These are phyloP conservation scores for Lepidium didymum DNA, from an alignment of 345 rosid genomes.

Conservation along the genomic window DNA sequence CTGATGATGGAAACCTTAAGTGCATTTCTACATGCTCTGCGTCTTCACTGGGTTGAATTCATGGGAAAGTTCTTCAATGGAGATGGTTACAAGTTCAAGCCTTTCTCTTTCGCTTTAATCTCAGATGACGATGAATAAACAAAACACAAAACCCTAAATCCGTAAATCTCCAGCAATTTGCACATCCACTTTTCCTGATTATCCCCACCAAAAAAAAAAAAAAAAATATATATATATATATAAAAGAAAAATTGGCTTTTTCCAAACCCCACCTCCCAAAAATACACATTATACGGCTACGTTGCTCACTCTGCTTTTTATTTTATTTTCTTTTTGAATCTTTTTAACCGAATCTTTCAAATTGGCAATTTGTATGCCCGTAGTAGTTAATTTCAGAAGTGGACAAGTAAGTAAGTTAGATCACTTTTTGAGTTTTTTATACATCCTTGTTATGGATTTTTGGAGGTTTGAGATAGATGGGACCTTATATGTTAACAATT, in stretches of 20 bases:
- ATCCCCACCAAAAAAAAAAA: not conserved
- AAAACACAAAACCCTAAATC: not conserved
- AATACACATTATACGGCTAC: constrained; percentile 24
- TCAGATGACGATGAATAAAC: constrained; percentile 58
- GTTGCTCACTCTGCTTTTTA: not conserved
- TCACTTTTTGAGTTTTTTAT: not conserved
- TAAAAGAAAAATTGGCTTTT: constrained; percentile 13
- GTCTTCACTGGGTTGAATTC: constrained; percentile 98
- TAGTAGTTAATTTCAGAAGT: constrained; percentile 18
- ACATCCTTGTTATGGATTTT: constrained; percentile 12
- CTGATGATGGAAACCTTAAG: constrained; percentile 98
- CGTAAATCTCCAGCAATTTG: not conserved
- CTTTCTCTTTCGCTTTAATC: constrained; percentile 68
- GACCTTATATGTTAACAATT: not conserved
- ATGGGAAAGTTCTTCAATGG: constrained; percentile 88
- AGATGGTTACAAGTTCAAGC: constrained; percentile 91
- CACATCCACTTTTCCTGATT: constrained; percentile 8
- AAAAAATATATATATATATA: no score
- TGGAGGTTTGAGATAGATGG: constrained; percentile 9
- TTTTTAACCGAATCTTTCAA: constrained; percentile 12
- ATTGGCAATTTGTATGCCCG: constrained; percentile 4
- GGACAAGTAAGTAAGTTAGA: constrained; percentile 1
- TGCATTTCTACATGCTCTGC: constrained; percentile 91
- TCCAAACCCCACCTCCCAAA: not conserved
- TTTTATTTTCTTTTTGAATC: not conserved